phyloP scores from a whole-genome alignment of 306 rosid species.

The Cicer pinnatifidum region DNA sequence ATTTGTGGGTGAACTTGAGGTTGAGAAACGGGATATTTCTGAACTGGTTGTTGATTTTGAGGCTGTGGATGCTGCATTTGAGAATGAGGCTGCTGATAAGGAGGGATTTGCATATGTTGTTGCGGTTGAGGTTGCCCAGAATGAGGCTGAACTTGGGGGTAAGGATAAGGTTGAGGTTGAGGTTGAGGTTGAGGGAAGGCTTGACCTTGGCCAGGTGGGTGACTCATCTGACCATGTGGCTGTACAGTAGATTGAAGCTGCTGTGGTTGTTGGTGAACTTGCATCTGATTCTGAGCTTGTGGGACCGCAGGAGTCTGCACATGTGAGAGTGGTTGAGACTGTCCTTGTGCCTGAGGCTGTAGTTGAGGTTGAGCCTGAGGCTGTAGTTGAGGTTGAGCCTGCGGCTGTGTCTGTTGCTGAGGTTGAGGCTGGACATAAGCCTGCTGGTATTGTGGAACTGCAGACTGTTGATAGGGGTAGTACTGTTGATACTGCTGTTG shows the following conservation, averaged over 20 bases:
- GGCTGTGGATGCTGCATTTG: slow-evolving; percentile 61
- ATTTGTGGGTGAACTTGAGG: slow-evolving; percentile 65
- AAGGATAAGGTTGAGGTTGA: slow-evolving; percentile 59
- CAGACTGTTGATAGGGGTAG: slow-evolving; percentile 81
- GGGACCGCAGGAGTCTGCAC: slow-evolving; percentile 47
- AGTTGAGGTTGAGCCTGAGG: slow-evolving; percentile 48
- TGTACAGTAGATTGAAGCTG: slow-evolving; percentile 61
- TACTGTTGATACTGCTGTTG: slow-evolving; percentile 91
- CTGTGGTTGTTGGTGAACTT: slow-evolving; percentile 66
- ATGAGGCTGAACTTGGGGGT: slow-evolving; percentile 53
- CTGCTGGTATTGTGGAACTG: slow-evolving; percentile 68
- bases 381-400: slow-evolving; percentile 41
- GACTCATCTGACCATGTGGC: slow-evolving; percentile 61
- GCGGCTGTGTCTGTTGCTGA: slow-evolving; percentile 51
- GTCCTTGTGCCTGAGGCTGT: slow-evolving; percentile 55
- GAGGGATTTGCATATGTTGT: slow-evolving; percentile 60
- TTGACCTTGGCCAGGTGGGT: slow-evolving; percentile 63
- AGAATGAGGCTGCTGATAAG: slow-evolving; percentile 75
- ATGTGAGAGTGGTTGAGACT: slow-evolving; percentile 52
- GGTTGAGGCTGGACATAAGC: slow-evolving; percentile 62
- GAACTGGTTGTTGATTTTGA: slow-evolving; percentile 69
- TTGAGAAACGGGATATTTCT: slow-evolving; percentile 62
- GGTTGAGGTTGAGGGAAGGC: slow-evolving; percentile 42
- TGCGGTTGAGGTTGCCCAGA: slow-evolving; percentile 67
- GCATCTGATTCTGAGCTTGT: slow-evolving; percentile 72